Conservation (phyloP, 192 early-diverging fungal genomes). For the Umbelopsis sp. region DNA sequence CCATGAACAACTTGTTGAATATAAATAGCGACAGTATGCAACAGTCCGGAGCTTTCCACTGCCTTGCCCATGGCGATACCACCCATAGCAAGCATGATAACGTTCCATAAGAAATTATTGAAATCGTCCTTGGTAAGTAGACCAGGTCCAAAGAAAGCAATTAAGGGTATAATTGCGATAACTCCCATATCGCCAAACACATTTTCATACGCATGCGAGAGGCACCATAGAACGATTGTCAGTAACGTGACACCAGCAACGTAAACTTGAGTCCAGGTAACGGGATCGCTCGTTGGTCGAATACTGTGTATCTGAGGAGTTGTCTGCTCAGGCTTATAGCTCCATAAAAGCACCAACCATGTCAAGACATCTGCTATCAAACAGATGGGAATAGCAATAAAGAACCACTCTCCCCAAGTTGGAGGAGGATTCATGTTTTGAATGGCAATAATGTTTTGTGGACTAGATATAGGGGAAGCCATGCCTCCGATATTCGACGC, state of each 20-base stretch:
- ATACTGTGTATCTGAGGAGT: slow-evolving; percentile 61
- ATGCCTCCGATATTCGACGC: slow-evolving; percentile 97
- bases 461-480: slow-evolving; percentile 95
- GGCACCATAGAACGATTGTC: slow-evolving; percentile 91
- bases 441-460: slow-evolving; percentile 98
- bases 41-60: slow-evolving; percentile 84
- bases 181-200: slow-evolving; percentile 96
- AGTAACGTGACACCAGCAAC: slow-evolving; percentile 69
- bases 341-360: slow-evolving; percentile 78
- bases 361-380: slow-evolving; percentile 76
- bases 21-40: slow-evolving; percentile 71
- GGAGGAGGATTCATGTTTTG: slow-evolving; percentile 88
- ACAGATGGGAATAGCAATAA: slow-evolving; percentile 84
- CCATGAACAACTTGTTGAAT: slow-evolving; percentile 69
- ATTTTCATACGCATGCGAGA: slow-evolving; percentile 70
- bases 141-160: slow-evolving; percentile 87
- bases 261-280: slow-evolving; percentile 71
- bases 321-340: slow-evolving; percentile 76
- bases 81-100: slow-evolving; percentile 91
- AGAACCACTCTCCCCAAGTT: slow-evolving; percentile 91
- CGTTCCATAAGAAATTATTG: slow-evolving; percentile 95
- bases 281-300: slow-evolving; percentile 58
- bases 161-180: slow-evolving; percentile 89
- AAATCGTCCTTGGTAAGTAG: slow-evolving; percentile 95
- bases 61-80: slow-evolving; percentile 93